Evolutionary conservation across 495 filamentous ascomycete species (phyloP), one percentile per base, ranked within the genome.

Genomic region (Aspergillus olivimuriae): DNA sequence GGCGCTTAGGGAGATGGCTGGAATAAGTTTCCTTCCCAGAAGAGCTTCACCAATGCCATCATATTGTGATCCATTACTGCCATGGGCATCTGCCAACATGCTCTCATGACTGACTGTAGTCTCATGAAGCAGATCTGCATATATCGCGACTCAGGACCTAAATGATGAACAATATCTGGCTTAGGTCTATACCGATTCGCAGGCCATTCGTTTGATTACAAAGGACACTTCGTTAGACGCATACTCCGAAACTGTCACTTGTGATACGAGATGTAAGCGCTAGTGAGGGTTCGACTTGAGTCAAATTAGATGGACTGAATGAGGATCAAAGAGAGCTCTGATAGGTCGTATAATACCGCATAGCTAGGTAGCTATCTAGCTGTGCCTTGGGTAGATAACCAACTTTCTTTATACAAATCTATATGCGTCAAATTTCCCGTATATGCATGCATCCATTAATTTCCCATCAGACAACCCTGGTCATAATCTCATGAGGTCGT

Each of bases 301-400:
- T 43, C 23, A 48, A 50, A 28, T 28, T 21, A 21, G 34, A 48
- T 52, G 50, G 48, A 4, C 21, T 30, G 19, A 16, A 57, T 68
- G 68, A 70, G 39, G 60, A 50, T 53, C 65, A 70, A 72, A 72
- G 68, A 72, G 68, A 72, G 68, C 68, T 67, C 68, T 70, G 68
- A 72, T 68, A 55, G 63, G 58, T 23, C 21, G 17, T 4, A 24
- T 24, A 20, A 2, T 40, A 16, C 2, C 7, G 23, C n/a, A 14
- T 31, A 30, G 30, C 10, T 39, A 15, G 11, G 22, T 20, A 39
- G 15, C 19, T 20, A 39, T 22, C 22, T 39, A 12, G 2, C 8
- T 36, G 34, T 8, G 1, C 18, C 8, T 39, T 22, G 20, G 17
- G 32, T 19, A n/a, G 28, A 21, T 12, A 19, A 11, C 14, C 11